Conservation (phyloP, 139 green algal species). For the Trebouxia sp. region DNA sequence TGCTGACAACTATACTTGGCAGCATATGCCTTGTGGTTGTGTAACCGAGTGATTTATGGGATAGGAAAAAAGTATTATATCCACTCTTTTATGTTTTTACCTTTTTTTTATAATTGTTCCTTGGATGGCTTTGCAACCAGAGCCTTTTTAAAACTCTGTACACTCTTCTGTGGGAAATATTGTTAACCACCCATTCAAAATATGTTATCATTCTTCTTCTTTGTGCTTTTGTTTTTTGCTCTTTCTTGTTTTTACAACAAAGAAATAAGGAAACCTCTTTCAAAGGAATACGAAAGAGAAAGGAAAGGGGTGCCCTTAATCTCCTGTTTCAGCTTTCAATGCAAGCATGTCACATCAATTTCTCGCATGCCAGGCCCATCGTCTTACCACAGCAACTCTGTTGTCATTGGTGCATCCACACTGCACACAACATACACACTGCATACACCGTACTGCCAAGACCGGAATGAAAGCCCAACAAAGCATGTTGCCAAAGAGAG, state of each 20-base stretch:
- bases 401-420: too few relatives aligned
- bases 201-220: background rate
- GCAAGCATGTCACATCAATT: too few relatives aligned
- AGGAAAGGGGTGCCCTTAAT: background rate
- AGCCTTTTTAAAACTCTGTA: constrained; percentile 53
- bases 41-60: constrained; percentile 55
- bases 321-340: background rate
- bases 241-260: background rate
- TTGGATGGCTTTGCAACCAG: constrained; percentile 56
- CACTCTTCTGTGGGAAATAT: constrained; percentile 50
- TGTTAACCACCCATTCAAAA: constrained; percentile 30
- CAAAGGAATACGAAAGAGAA: background rate
- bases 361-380: too few relatives aligned
- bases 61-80: constrained; percentile 53
- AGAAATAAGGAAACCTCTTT: background rate
- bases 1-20: constrained; percentile 51
- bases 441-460: too few relatives aligned
- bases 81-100: constrained; percentile 45
- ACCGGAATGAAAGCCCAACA: too few relatives aligned
- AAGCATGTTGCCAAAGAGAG: too few relatives aligned
- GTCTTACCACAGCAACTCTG: too few relatives aligned
- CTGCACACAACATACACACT: too few relatives aligned
- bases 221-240: background rate
- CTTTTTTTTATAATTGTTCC: constrained; percentile 51
- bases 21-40: constrained; percentile 58